Percentiles rank a stretch among this genome's conserved stretches.
Evolutionary conservation across 441 rosid genomes (phyloP).

Genomic region (Erysimum pusillum): DNA sequence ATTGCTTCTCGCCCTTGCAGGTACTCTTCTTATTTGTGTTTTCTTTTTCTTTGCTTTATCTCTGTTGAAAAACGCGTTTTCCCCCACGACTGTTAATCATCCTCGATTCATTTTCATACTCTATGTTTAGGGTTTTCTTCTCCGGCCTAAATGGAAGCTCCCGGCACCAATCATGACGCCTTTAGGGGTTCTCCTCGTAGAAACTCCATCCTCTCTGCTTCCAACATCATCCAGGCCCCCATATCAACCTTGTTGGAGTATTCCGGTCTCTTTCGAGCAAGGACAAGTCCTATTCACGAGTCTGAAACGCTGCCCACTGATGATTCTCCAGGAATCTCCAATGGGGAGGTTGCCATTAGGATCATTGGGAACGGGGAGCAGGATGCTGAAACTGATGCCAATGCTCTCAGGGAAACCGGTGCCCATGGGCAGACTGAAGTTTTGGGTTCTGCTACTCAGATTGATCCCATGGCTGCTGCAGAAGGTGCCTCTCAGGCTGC

Average conservation of each 20-base stretch:
- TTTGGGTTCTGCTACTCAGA: constrained; percentile 28
- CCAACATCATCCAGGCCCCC: constrained; percentile 90
- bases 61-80: constrained; percentile 24
- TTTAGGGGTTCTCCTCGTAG: constrained; percentile 77
- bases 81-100: not conserved
- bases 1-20: constrained; percentile 68
- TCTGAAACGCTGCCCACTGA: constrained; percentile 58
- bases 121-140: constrained; percentile 59
- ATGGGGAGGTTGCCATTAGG: constrained; percentile 93
- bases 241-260: constrained; percentile 88
- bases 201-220: constrained; percentile 73
- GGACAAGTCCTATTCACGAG: constrained; percentile 63
- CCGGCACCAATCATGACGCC: constrained; percentile 62
- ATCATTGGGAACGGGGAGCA: constrained; percentile 85
- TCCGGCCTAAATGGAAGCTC: constrained; percentile 72
- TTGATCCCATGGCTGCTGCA: constrained; percentile 45
- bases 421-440: constrained; percentile 56
- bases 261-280: constrained; percentile 80
- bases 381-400: constrained; percentile 60
- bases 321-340: constrained; percentile 56
- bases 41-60: constrained; percentile 18
- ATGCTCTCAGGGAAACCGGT: constrained; percentile 63
- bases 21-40: constrained; percentile 44
- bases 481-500: constrained; percentile 60
- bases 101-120: constrained; percentile 34